Conservation (phyloP, 768 basidiomycete species). For the Hygrophoropsis aurantiaca region DNA sequence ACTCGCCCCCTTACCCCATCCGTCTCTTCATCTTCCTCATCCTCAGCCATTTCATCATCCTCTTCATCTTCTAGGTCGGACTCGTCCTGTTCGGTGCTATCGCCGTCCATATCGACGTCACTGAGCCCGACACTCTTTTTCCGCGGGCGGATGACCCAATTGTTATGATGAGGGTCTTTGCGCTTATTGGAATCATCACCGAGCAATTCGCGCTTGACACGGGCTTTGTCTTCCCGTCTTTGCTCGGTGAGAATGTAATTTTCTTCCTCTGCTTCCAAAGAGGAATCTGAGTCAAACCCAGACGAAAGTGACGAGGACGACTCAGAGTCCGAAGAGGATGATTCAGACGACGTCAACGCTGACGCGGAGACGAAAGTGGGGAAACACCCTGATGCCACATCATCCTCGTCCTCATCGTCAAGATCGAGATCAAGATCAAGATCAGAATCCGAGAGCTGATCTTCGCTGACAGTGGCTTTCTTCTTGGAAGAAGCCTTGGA, state of each 20-base stretch:
- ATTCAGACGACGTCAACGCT: slow-evolving; percentile 45
- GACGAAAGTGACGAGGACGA: slow-evolving; percentile 33
- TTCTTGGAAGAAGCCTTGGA: slow-evolving; percentile 19
- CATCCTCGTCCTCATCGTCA: slow-evolving; percentile 31
- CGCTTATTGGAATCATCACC: slow-evolving; percentile 49
- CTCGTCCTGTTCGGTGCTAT: slow-evolving; percentile 55
- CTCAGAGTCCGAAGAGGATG: slow-evolving; percentile 46
- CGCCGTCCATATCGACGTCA: slow-evolving; percentile 65
- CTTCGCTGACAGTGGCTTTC: slow-evolving; percentile 11
- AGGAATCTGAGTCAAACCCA: slow-evolving; percentile 53
- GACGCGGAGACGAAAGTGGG: slow-evolving; percentile 73
- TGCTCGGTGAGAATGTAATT: slow-evolving; percentile 53
- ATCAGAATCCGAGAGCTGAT: slow-evolving; percentile 18
- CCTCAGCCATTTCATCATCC: slow-evolving; percentile 35
- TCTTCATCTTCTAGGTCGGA: slow-evolving; percentile 53
- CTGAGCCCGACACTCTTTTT: slow-evolving; percentile 67
- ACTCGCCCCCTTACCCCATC: slow-evolving; percentile 40
- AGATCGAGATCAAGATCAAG: slow-evolving; percentile 32
- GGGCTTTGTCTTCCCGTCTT: slow-evolving; percentile 46
- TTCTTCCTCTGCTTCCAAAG: slow-evolving; percentile 63
- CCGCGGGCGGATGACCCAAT: slow-evolving; percentile 71
- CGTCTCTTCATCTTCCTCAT: slow-evolving; percentile 46
- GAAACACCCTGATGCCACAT: slow-evolving; percentile 41
- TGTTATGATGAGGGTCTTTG: slow-evolving; percentile 44
- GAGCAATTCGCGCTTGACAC: slow-evolving; percentile 59